phyloP scores from a whole-genome alignment of 768 basidiomycete species.

The Thelephora aurantiotincta region DNA sequence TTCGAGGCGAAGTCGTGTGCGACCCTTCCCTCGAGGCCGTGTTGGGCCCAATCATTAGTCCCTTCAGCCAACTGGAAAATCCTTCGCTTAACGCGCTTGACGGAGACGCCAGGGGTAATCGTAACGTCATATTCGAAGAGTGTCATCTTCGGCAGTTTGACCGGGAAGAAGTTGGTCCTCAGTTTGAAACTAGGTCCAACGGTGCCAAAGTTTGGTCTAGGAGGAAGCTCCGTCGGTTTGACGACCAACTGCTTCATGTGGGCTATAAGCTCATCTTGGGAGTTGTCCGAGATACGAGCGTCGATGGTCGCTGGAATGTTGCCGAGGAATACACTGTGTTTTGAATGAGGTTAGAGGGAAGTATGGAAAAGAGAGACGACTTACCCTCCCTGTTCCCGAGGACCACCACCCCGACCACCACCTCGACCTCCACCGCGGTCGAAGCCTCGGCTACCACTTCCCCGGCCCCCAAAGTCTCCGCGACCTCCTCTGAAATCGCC shows the following conservation, averaged over 20 bases:
- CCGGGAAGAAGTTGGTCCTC: constrained; percentile 38
- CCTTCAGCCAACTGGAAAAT: constrained; percentile 36
- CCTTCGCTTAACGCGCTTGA: constrained; percentile 27
- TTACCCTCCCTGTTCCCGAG: constrained; percentile 28
- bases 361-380: constrained; percentile 6
- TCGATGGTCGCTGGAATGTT: constrained; percentile 32
- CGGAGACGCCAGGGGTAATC: constrained; percentile 22
- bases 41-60: constrained; percentile 25
- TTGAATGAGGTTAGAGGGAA: not conserved
- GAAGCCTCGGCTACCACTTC: too few species aligned
- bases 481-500: constrained; percentile 10
- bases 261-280: constrained; percentile 29
- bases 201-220: constrained; percentile 34
- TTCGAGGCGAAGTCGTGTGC: constrained; percentile 36
- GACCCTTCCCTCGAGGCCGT: constrained; percentile 23
- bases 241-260: constrained; percentile 18
- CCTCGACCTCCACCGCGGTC: constrained; percentile 18
- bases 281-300: constrained; percentile 30
- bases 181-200: constrained; percentile 29
- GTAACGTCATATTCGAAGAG: constrained; percentile 34
- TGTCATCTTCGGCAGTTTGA: constrained; percentile 30
- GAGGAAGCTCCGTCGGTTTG: constrained; percentile 22
- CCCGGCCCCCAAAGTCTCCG: constrained; percentile 7
- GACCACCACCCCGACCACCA: constrained; percentile 15
- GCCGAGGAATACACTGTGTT: constrained; percentile 25